Evolutionary conservation across 2,329 filamentous ascomycete species (phyloP), one percentile per base, ranked within the genome.

Genomic region (Aspergillus carbonarius): DNA sequence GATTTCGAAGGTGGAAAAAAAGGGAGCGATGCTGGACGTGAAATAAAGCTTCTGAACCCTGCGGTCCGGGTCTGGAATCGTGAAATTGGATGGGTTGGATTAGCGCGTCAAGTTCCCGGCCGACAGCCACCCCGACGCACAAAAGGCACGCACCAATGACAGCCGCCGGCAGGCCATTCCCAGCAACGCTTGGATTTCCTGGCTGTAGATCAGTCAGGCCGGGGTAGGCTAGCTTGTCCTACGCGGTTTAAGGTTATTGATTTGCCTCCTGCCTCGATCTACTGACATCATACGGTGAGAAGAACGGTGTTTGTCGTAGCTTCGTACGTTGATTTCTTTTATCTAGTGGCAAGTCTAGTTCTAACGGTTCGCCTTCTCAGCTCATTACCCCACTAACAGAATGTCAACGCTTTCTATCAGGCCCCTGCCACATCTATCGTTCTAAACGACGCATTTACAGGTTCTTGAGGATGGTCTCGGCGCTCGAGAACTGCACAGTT

Each of bases 381-480:
- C 61, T 56, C 52, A 61, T 66, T 63, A 66, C 56, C 61, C 57
- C 60, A 60, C 60, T 40, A 54, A 39, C 34, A 49, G 59, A 63
- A 63, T 44, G 50, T 49, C 53, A 57, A 56, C 54, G 58, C 55
- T 58, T 44, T 66, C 59, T 62, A 63, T 60, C 58, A 59, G 57
- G 30, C 52, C 34, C 56, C 53, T 51, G 53, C 37, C 54, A 57
- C 34, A 20, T 64, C 58, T 62, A 61, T 60, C 25, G 50, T 58
- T 17, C 56, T 35, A 27, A 35, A 34, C 54, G 44, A 55, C 23
- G 40, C 44, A 55, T 65, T 72, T 74, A 78, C 63, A 78, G 68
- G 53, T 72, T 69, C 57, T 73, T 68, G 59, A 78, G 68, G 59
- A 78, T 72, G 58, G 71, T 66, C 32, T 75, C 72, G 40, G 72